phyloP scores from a whole-genome alignment of 208 protist genomes.

The Leishmania gerbilli region DNA sequence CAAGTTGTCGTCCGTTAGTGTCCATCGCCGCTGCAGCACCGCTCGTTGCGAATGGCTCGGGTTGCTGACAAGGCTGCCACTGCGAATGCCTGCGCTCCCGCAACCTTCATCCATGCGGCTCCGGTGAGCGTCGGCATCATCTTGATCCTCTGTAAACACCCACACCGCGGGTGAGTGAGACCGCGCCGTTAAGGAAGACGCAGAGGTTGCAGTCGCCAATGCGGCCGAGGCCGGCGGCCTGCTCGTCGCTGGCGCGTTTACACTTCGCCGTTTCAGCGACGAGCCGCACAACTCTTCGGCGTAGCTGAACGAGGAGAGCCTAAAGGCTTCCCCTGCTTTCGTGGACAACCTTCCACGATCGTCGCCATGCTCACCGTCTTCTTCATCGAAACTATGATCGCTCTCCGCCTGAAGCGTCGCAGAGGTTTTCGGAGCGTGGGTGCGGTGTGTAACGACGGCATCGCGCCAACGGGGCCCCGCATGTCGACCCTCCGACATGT shows the following conservation, averaged over 20 bases:
- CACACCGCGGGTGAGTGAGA: slow-evolving; percentile 26
- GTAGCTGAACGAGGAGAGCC: neutral
- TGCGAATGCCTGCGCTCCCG: neutral
- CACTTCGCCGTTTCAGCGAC: neutral
- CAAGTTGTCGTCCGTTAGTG: neutral
- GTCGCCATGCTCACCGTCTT: neutral
- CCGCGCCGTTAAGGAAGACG: neutral
- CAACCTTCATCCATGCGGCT: neutral
- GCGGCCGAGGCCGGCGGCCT: neutral
- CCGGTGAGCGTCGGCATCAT: neutral
- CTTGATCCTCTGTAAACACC: slow-evolving; percentile 11
- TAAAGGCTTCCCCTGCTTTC: neutral
- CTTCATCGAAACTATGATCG: neutral
- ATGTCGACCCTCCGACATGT: slow-evolving; percentile 4
- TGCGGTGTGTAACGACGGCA: slow-evolving; percentile 4
- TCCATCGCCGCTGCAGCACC: slow-evolving; percentile 9
- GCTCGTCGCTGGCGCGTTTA: neutral
- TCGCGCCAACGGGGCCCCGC: slow-evolving; percentile 1
- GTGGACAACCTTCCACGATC: neutral
- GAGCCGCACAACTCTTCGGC: neutral
- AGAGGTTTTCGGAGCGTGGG: neutral
- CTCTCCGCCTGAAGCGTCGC: neutral
- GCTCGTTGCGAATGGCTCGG: neutral
- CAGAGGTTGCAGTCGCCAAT: neutral
- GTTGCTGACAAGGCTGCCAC: neutral